These are phyloP conservation scores for Clarkia xantiana DNA, from an alignment of 345 rosid species.

Conservation along the genomic window DNA sequence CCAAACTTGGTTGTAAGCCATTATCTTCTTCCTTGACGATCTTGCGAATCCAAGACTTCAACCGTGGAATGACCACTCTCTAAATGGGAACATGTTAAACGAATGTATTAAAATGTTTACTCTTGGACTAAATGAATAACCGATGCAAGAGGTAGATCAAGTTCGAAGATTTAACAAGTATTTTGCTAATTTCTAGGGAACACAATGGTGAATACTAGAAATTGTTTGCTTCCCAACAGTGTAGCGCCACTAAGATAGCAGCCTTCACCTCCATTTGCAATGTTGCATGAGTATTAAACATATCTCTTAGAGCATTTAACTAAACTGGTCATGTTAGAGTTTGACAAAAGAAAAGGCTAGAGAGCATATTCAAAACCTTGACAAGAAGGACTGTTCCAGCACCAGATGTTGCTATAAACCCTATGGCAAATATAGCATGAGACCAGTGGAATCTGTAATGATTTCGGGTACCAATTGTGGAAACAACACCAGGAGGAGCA, in stretches of 20 bases:
- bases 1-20: constrained; percentile 56
- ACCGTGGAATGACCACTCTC: constrained; percentile 62
- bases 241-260: too few species aligned
- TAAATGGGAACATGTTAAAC: constrained; percentile 23
- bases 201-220: too few species aligned
- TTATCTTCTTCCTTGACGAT: constrained; percentile 65
- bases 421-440: constrained; percentile 67
- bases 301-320: too few species aligned
- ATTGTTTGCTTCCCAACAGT: too few species aligned
- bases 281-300: too few species aligned
- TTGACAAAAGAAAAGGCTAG: background rate
- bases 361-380: constrained; percentile 33
- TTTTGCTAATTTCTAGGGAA: background rate
- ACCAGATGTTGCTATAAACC: constrained; percentile 71
- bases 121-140: background rate
- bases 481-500: constrained; percentile 30
- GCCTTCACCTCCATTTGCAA: too few species aligned
- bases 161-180: background rate
- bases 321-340: too few species aligned
- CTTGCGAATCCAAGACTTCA: constrained; percentile 81
- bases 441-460: constrained; percentile 47
- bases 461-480: constrained; percentile 19
- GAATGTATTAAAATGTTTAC: background rate
- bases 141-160: background rate
- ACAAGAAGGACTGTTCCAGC: constrained; percentile 67